Percentiles rank a stretch among this genome's conserved stretches.
Conservation (phyloP, 2,329 filamentous ascomycete genomes). For the Arthrinium puccinioides region DNA sequence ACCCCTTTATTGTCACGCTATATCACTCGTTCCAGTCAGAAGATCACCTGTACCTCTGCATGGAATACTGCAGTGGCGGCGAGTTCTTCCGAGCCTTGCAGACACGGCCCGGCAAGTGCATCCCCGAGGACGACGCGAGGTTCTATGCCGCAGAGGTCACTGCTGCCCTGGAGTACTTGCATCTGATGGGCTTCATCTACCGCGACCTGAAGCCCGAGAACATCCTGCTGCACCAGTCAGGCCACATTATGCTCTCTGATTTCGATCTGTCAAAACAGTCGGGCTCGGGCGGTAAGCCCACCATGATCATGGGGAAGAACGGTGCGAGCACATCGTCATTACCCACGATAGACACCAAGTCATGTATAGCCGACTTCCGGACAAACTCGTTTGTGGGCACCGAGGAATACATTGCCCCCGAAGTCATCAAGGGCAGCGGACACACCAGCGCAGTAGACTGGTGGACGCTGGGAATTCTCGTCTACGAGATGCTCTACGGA, state of each 20-base stretch:
- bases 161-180: conserved; percentile 89
- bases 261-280: conserved; percentile 99
- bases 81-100: conserved; percentile 97
- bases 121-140: conserved; percentile 90
- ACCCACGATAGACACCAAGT: conserved; percentile 97
- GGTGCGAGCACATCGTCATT: conserved; percentile 80
- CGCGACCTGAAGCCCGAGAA: conserved; percentile 97
- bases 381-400: conserved; percentile 98
- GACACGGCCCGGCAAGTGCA: conserved; percentile 93
- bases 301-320: conserved; percentile 91
- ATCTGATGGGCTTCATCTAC: conserved; percentile 99
- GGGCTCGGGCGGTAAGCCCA: conserved; percentile 88
- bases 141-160: conserved; percentile 98
- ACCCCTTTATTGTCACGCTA: conserved; percentile 96
- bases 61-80: conserved; percentile 98
- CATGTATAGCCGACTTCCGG: conserved; percentile 95
- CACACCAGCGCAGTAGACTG: conserved; percentile 98
- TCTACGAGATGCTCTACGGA: conserved; percentile 98
- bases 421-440: conserved; percentile 97
- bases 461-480: conserved; percentile 96
- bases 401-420: conserved; percentile 96
- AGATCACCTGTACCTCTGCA: conserved; percentile 97
- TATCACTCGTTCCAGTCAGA: conserved; percentile 99
- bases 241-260: conserved; percentile 98
- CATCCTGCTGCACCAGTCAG: conserved; percentile 96